These are phyloP conservation scores for Amaranthus tricolor DNA, from an alignment of 179 eudicot species.

Conservation along the genomic window DNA sequence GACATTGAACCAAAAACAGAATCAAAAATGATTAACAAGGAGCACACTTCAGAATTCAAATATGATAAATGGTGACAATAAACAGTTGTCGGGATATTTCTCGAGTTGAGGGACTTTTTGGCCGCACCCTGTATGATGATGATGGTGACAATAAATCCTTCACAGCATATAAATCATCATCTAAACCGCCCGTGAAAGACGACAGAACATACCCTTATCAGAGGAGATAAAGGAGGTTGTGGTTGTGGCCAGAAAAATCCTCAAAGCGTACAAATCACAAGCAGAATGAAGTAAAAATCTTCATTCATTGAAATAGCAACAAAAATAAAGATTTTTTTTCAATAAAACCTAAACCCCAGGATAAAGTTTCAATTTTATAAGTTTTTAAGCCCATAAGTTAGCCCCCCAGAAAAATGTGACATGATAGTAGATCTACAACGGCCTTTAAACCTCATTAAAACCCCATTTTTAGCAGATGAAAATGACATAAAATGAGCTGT, in stretches of 20 bases:
- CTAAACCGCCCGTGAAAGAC: no score
- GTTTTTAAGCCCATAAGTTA: not conserved
- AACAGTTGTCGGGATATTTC: not conserved
- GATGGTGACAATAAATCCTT: no score
- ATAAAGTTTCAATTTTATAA: not conserved
- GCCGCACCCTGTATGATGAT: no score
- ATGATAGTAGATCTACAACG: conserved; percentile 14
- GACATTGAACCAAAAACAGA: conserved; percentile 1
- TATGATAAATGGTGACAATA: not conserved
- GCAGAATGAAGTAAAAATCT: not conserved
- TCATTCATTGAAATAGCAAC: not conserved
- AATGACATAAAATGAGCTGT: not conserved
- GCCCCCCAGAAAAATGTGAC: not conserved
- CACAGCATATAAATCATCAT: no score
- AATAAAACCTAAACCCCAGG: not conserved
- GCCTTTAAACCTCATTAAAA: not conserved
- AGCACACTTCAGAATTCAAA: not conserved
- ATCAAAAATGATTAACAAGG: not conserved
- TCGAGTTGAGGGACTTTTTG: no score
- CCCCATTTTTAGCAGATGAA: not conserved
- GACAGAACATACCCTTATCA: no score
- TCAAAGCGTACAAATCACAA: not conserved
- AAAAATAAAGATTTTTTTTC: no score
- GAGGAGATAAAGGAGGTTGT: no score
- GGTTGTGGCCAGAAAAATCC: not conserved